phyloP scores from a whole-genome alignment of 164 flowering plant genomes.

The Vitis cinerea region DNA sequence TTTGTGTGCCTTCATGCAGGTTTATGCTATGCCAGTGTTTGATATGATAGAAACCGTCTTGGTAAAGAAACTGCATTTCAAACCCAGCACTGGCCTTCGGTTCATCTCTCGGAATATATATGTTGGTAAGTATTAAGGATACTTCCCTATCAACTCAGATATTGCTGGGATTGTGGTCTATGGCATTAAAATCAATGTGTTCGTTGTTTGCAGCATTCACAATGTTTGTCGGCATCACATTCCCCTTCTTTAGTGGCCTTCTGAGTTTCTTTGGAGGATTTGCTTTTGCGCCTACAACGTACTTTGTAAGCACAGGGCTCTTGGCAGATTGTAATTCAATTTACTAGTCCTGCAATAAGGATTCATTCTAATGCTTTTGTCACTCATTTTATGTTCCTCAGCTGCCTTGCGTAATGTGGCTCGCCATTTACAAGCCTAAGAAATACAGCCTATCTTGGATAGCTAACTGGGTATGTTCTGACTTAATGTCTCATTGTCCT shows the following conservation, averaged over 20 bases:
- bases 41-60: conserved; percentile 49
- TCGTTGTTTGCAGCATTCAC: conserved; percentile 31
- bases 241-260: conserved; percentile 60
- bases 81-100: conserved; percentile 35
- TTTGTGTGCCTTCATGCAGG: conserved; percentile 25
- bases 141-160: neutral
- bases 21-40: conserved; percentile 55
- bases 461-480: conserved; percentile 24
- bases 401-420: conserved; percentile 28
- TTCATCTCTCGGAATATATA: conserved; percentile 31
- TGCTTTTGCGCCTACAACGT: conserved; percentile 64
- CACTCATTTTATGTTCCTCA: neutral
- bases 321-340: neutral
- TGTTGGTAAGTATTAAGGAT: conserved; percentile 34
- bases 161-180: neutral
- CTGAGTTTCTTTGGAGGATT: conserved; percentile 61
- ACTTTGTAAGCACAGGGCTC: conserved; percentile 40
- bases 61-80: conserved; percentile 33
- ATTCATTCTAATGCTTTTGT: neutral
- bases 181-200: neutral
- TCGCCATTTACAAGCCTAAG: conserved; percentile 17
- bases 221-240: conserved; percentile 46
- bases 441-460: conserved; percentile 18
- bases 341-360: neutral
- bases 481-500: neutral